Base-by-base conservation (phyloP, 2,329 filamentous ascomycete species). In the Cordyceps fumosorosea region DNA sequence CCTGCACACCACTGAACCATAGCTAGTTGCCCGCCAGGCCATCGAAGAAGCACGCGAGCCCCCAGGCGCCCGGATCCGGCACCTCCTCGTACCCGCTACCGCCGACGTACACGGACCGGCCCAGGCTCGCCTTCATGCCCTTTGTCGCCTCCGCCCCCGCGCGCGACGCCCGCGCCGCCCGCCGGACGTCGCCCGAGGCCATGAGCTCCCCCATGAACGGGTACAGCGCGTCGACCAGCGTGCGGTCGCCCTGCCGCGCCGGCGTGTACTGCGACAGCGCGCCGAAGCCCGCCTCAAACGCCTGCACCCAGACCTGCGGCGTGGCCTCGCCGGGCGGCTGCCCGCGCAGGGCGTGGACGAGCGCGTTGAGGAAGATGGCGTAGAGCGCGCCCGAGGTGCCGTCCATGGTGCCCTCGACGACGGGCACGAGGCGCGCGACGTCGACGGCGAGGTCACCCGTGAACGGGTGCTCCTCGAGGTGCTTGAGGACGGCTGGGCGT, bases 71-170 rank as follows among this genome's bases (percentile, higher is more conserved):
- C 63, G 83, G 83, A 60, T 85, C 82, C 0, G 82, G 83, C 10
- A 82, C 82, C 68, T 77, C 71, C 66, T 77, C 71, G 58, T 76
- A 78, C 16, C 75, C 75, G 59, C 72, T 75, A 4, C 89, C 65
- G 37, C 76, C 76, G 5, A 78, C 72, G 62, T 78, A 77, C 6
- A 78, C 76, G 0, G 75, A 72, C 64, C 80, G 67, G 8, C 95
- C 95, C 47, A 99, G 78, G 68, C 88, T 95, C 48, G 95, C 91
- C 73, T 89, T 86, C 93, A 99, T 97, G 26, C 89, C 89, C 78
- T 93, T 96, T 22, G 95, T 98, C 34, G 84, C 84, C 66, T 93
- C 88, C 4, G 93, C 89, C 0, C 89, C 95, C 53, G 86, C 80
- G 65, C 84, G 83, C 0, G 92, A 88, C 2, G 90, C 91, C 68